Conservation (phyloP, 176 grass and related monocot genomes). For the Ananas comosus region DNA sequence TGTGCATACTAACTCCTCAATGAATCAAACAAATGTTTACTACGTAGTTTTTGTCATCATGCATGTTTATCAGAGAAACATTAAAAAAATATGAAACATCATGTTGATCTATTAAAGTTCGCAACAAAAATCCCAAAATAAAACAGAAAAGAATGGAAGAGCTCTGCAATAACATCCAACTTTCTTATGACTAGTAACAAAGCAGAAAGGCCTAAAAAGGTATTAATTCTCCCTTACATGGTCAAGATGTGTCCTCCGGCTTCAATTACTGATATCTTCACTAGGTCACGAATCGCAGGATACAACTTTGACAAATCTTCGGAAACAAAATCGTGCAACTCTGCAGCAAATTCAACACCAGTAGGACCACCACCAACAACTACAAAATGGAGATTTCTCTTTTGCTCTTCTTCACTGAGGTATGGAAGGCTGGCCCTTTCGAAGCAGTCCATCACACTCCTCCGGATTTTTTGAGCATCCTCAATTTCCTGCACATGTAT, state of each 20-base stretch:
- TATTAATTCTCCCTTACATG: conserved; percentile 46
- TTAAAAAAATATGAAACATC: no score
- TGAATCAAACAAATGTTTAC: no score
- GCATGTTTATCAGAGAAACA: no score
- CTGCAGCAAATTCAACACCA: conserved; percentile 95
- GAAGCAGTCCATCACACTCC: conserved; percentile 73
- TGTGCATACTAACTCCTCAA: no score
- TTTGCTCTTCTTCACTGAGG: conserved; percentile 66
- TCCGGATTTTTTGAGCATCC: conserved; percentile 80
- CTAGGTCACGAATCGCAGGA: conserved; percentile 48
- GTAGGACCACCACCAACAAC: conserved; percentile 93
- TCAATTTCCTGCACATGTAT: conserved; percentile 61
- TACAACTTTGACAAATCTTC: conserved; percentile 92
- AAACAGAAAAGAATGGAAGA: neutral
- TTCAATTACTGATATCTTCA: conserved; percentile 88
- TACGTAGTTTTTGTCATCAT: no score
- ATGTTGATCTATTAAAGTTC: no score
- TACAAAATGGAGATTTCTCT: conserved; percentile 74
- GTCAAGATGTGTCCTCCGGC: conserved; percentile 85
- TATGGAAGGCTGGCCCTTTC: conserved; percentile 71
- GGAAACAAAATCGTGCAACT: conserved; percentile 88
- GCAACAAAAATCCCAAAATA: no score
- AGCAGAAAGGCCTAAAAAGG: neutral
- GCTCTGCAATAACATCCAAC: neutral
- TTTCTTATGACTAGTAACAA: neutral